phyloP scores from a whole-genome alignment of 139 green algal species.

The Picochlorum costavermella region DNA sequence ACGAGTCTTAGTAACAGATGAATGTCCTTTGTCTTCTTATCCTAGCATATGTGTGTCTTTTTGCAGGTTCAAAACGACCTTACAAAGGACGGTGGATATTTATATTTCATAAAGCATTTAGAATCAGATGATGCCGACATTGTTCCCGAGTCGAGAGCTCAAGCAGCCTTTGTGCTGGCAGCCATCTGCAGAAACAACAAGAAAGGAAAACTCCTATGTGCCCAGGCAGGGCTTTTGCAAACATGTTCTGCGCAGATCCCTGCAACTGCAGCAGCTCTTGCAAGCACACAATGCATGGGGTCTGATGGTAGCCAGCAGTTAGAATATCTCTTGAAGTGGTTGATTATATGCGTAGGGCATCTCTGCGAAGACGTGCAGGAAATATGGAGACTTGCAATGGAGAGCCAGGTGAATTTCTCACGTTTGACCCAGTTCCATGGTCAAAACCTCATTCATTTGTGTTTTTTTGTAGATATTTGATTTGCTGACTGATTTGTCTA shows the following conservation, averaged over 20 bases:
- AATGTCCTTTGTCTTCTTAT: not conserved
- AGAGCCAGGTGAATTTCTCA: slow-evolving; percentile 16
- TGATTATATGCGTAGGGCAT: slow-evolving; percentile 84
- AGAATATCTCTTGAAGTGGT: slow-evolving; percentile 80
- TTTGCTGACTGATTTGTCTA: no score
- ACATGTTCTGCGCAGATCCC: slow-evolving; percentile 19
- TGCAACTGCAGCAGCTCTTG: slow-evolving; percentile 5
- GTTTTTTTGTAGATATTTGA: no score
- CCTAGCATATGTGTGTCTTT: not conserved
- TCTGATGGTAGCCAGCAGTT: not conserved
- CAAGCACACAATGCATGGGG: not conserved
- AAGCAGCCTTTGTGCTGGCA: slow-evolving; percentile 90
- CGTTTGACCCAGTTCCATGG: not conserved
- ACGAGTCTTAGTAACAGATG: no score
- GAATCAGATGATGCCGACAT: slow-evolving; percentile 44
- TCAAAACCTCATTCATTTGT: no score
- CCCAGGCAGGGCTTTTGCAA: slow-evolving; percentile 31
- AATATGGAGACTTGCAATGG: slow-evolving; percentile 30
- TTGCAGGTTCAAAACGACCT: slow-evolving; percentile 66
- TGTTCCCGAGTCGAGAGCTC: slow-evolving; percentile 32
- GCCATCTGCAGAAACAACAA: slow-evolving; percentile 78
- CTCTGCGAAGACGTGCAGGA: slow-evolving; percentile 57
- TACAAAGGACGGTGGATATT: slow-evolving; percentile 89
- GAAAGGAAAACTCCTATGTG: slow-evolving; percentile 38
- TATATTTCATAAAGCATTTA: slow-evolving; percentile 96